A percentile compares a stretch with the other conserved stretches of the same genome.
phyloP scores from a whole-genome alignment of 495 filamentous ascomycete species.

The Clohesyomyces aquaticus region DNA sequence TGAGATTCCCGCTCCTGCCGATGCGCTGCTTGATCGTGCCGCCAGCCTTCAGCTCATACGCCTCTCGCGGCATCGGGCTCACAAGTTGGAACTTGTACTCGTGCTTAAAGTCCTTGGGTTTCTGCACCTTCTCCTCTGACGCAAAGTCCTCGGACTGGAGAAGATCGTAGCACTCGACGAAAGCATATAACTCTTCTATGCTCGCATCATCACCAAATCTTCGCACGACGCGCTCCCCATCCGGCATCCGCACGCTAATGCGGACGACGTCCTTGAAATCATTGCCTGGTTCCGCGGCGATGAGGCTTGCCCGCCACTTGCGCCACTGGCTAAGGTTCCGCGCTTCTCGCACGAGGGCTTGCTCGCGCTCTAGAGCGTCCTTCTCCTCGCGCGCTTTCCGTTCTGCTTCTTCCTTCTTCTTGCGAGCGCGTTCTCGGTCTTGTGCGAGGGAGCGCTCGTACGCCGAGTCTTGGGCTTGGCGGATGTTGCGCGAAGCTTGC shows the following conservation, averaged over 20 bases:
- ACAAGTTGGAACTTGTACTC: constrained; percentile 80
- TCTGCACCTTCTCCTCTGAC: constrained; percentile 44
- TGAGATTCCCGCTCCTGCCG: constrained; percentile 82
- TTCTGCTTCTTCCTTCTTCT: constrained; percentile 73
- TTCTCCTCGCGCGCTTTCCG: constrained; percentile 64
- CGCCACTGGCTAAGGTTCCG: constrained; percentile 72
- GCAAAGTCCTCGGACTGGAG: constrained; percentile 49
- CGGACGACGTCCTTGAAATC: constrained; percentile 72
- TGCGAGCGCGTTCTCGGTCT: constrained; percentile 79
- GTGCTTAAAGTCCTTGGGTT: constrained; percentile 74
- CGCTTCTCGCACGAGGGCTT: constrained; percentile 62
- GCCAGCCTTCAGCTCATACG: constrained; percentile 67
- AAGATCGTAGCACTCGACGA: constrained; percentile 87
- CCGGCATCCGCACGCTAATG: constrained; percentile 77
- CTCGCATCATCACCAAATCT: constrained; percentile 65
- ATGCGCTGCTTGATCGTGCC: constrained; percentile 71
- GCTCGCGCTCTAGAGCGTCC: constrained; percentile 65
- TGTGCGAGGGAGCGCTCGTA: constrained; percentile 89
- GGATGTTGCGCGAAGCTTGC: constrained; percentile 73
- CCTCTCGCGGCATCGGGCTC: constrained; percentile 77
- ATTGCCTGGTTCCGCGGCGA: constrained; percentile 68
- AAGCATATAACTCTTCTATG: constrained; percentile 92
- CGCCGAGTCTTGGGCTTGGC: constrained; percentile 83
- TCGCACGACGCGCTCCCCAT: constrained; percentile 73
- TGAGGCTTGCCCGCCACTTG: constrained; percentile 71